Evolutionary conservation across 352 stramenopile genomes (phyloP), one percentile per base, ranked within the genome.

Genomic region (Thalassiosira ordinaria): DNA sequence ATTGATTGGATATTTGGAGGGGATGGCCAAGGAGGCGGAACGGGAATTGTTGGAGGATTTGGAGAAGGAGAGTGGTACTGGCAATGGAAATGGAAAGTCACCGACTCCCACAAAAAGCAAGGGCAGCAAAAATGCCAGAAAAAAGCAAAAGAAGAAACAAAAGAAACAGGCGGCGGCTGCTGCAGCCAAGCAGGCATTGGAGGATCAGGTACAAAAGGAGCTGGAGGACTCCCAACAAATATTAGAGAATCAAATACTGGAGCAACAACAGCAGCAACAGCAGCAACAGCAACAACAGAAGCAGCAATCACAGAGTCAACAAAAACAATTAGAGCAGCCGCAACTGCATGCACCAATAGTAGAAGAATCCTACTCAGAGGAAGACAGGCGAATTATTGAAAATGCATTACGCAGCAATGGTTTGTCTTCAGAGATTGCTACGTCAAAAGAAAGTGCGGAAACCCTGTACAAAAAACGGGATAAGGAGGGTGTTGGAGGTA

Each of bases 1-100:
- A 6, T 27, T 80, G 44, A 72, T 67, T 26, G 24, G 41, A n/a
- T 72, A 72, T 67, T 82, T 82, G 59, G 41, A 82, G n/a, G 51
- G 37, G 24, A 62, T 13, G 37, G 64, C 64, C 4, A 24, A 66
- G 27, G 55, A 75, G 29, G 47, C 57, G 18, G 73, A 82, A 18
- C 49, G 24, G 22, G 44, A 65, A 46, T 72, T 82, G 35, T 63
- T 82, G 35, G 31, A 60, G 27, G 64, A 76, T 52, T 72, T 75
- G 56, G 73, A 82, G 7, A 46, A 27, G 33, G 75, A 71, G 37
- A 41, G 27, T 35, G 49, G 20, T 0, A 29, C 2, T 35, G 27
- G 13, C n/a, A 27, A 27, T 41, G 26, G 51, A 1, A 22, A 39
- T 22, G 27, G 11, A n/a, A n/a, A n/a, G n/a, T n/a, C n/a, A n/a